These are phyloP conservation scores for Cryptosporidium felis DNA, from an alignment of 169 alveolate species.

Conservation along the genomic window DNA sequence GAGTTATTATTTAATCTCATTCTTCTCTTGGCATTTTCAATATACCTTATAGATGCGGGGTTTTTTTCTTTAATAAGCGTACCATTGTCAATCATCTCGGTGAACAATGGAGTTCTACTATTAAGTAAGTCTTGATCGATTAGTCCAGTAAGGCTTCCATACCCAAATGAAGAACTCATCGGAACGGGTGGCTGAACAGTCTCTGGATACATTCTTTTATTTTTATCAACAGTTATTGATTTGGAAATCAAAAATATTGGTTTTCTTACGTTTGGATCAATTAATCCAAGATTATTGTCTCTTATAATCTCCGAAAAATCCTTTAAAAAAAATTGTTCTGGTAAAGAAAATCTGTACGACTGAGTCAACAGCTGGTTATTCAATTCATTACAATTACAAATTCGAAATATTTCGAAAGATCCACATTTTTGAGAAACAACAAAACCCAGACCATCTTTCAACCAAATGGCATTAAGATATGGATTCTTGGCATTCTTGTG, in stretches of 20 bases:
- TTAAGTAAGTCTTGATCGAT: neutral
- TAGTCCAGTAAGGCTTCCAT: neutral
- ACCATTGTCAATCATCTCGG: neutral
- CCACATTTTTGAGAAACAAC: slow-evolving; percentile 68
- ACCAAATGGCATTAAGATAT: slow-evolving; percentile 51
- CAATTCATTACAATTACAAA: neutral
- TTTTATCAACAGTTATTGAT: slow-evolving; percentile 38
- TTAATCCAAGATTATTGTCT: slow-evolving; percentile 18
- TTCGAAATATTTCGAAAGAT: slow-evolving; percentile 7
- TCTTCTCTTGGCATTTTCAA: slow-evolving; percentile 13
- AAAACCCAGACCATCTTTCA: slow-evolving; percentile 47
- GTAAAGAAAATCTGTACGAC: slow-evolving; percentile 38
- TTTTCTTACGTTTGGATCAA: slow-evolving; percentile 48
- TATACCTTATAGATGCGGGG: neutral
- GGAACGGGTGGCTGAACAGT: slow-evolving; percentile 53
- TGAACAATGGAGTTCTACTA: slow-evolving; percentile 8
- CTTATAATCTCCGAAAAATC: slow-evolving; percentile 38
- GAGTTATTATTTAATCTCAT: no score
- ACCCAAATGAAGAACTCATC: slow-evolving; percentile 29
- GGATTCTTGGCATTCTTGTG: slow-evolving; percentile 37
- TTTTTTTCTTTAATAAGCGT: neutral
- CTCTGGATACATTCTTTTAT: slow-evolving; percentile 54
- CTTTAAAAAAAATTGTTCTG: slow-evolving; percentile 47
- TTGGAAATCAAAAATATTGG: slow-evolving; percentile 25
- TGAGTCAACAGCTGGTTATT: neutral